Conservation (phyloP, 148 eudicot species). For the Talinum fruticosum region DNA sequence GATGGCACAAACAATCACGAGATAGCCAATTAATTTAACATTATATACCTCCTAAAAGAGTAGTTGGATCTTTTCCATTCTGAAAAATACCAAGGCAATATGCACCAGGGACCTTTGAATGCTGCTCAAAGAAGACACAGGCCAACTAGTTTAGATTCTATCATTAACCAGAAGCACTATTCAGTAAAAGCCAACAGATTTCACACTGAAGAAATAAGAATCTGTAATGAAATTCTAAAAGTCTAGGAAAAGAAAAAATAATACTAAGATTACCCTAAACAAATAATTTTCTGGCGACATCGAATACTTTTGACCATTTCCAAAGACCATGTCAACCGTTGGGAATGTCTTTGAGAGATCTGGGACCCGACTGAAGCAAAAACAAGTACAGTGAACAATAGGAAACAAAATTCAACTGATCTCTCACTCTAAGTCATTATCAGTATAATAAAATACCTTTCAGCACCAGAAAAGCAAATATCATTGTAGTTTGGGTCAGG, state of each 20-base stretch:
- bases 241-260: not conserved
- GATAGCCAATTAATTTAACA: slow-evolving; percentile 4
- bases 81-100: slow-evolving; percentile 91
- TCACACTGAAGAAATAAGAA: slow-evolving; percentile 12
- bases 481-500: slow-evolving; percentile 93
- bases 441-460: slow-evolving; percentile 48
- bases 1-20: not conserved
- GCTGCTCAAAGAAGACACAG: slow-evolving; percentile 37
- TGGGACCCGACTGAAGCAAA: slow-evolving; percentile 45
- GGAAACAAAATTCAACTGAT: slow-evolving; percentile 1
- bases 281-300: slow-evolving; percentile 92
- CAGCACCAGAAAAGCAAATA: slow-evolving; percentile 94
- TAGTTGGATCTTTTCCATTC: slow-evolving; percentile 87
- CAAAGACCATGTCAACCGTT: slow-evolving; percentile 78
- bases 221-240: not conserved
- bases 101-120: slow-evolving; percentile 80
- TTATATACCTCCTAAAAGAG: slow-evolving; percentile 83
- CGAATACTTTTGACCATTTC: slow-evolving; percentile 62
- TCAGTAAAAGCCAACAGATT: not conserved
- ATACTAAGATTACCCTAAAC: slow-evolving; percentile 54
- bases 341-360: slow-evolving; percentile 76
- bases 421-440: not conserved
- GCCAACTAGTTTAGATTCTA: not conserved
- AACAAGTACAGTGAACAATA: slow-evolving; percentile 14
- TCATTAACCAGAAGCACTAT: not conserved